These are phyloP conservation scores for Sugiyamaella grinbergsii DNA, from an alignment of 1,139 yeast genomes.

Conservation along the genomic window DNA sequence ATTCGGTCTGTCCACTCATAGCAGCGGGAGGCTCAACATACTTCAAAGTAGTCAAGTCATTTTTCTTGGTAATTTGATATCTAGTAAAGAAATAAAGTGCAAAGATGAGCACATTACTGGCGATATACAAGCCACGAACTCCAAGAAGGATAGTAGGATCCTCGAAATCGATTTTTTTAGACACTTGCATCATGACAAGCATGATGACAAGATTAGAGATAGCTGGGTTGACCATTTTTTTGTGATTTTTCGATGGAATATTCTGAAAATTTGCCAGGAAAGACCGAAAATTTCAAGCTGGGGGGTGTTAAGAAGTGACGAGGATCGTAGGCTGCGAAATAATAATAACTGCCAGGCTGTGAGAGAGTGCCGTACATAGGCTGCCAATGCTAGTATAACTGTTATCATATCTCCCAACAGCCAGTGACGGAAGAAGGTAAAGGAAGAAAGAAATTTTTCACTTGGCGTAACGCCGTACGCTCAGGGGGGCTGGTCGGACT, in stretches of 20 bases:
- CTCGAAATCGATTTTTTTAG: constrained; percentile 88
- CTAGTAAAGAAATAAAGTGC: constrained; percentile 67
- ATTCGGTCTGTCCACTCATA: constrained; percentile 72
- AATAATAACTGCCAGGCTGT: constrained; percentile 10
- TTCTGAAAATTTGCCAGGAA: too few relatives aligned
- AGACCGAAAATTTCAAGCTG: too few relatives aligned
- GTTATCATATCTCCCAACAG: constrained; percentile 16
- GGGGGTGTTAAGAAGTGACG: too few relatives aligned
- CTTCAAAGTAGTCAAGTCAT: constrained; percentile 86
- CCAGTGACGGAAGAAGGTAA: constrained; percentile 4
- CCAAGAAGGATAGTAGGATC: constrained; percentile 73
- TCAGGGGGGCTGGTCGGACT: constrained; percentile 14
- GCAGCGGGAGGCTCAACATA: constrained; percentile 87
- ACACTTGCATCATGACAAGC: constrained; percentile 97
- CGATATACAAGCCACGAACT: constrained; percentile 71
- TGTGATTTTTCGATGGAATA: too few relatives aligned
- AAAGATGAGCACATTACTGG: constrained; percentile 68
- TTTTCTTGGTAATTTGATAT: constrained; percentile 64
- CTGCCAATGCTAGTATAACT: neutral
- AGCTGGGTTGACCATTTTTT: constrained; percentile 59
- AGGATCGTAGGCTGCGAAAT: neutral
- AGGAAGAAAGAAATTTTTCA: constrained; percentile 7
- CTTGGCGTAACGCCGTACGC: constrained; percentile 9
- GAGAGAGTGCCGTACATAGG: constrained; percentile 9
- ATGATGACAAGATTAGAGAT: constrained; percentile 82